Percentiles rank a stretch among this genome's conserved stretches.
These are phyloP conservation scores for Eucalyptus grandis DNA, from an alignment of 345 rosid species.

Conservation along the genomic window DNA sequence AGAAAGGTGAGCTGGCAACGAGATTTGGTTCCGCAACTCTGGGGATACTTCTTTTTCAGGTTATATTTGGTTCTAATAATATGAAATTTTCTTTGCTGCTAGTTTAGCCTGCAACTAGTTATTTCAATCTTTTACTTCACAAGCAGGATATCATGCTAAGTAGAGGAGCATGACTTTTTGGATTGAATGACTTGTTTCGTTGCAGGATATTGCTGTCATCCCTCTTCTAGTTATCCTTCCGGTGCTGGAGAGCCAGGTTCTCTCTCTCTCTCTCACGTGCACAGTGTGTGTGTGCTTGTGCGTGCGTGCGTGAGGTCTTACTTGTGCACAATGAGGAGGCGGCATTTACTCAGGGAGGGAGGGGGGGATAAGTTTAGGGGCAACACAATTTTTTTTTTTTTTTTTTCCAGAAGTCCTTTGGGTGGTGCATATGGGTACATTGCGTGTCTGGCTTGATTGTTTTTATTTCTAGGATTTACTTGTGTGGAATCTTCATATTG, in stretches of 20 bases:
- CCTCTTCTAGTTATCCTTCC: constrained; percentile 95
- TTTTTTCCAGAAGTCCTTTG: neutral
- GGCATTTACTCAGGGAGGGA: neutral
- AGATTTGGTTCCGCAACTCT: constrained; percentile 96
- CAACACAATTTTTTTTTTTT: neutral
- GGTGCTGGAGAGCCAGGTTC: constrained; percentile 87
- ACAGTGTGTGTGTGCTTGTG: neutral
- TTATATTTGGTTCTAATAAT: constrained; percentile 6
- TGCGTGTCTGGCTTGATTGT: neutral
- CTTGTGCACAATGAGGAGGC: neutral
- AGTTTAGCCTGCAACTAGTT: neutral
- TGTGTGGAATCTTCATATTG: neutral
- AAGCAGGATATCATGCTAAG: neutral
- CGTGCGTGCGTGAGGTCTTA: neutral
- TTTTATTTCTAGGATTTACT: neutral
- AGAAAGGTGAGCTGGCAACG: constrained; percentile 97
- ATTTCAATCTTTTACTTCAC: neutral
- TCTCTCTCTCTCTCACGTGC: neutral
- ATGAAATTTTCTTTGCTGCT: neutral
- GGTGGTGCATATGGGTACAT: neutral
- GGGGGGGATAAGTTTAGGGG: neutral
- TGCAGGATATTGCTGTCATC: constrained; percentile 93
- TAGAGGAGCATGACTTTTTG: neutral
- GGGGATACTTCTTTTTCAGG: constrained; percentile 98
- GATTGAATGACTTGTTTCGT: neutral